Evolutionary conservation across 352 stramenopile species (phyloP).

Genomic region (Nothophytophthora sp.): DNA sequence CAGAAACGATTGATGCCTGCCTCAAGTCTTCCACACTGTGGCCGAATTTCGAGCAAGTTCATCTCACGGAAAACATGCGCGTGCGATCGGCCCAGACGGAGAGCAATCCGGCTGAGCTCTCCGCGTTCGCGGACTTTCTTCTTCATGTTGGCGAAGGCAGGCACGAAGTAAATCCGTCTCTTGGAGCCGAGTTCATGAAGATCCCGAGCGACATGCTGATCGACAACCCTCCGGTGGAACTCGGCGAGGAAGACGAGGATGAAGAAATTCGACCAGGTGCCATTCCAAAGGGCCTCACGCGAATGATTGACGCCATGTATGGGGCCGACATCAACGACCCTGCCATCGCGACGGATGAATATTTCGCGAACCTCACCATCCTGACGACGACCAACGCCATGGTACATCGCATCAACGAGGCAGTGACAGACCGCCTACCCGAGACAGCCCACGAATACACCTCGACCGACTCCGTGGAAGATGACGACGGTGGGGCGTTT

Average conservation of each 20-base stretch:
- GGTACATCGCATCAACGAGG: constrained; percentile 11
- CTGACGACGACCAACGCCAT: constrained; percentile 11
- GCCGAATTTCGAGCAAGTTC: constrained; percentile 1
- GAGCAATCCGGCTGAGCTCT: neutral
- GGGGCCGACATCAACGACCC: constrained; percentile 5
- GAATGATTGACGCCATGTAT: constrained; percentile 13
- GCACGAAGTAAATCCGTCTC: neutral
- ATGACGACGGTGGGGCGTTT: too few relatives aligned
- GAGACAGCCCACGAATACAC: constrained; percentile 4
- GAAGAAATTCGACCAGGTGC: neutral
- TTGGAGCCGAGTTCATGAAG: constrained; percentile 12
- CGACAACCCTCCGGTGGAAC: neutral
- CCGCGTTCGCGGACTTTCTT: neutral
- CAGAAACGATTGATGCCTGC: constrained; percentile 9
- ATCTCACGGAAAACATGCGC: constrained; percentile 4
- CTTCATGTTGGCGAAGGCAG: constrained; percentile 8
- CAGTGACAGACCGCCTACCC: neutral
- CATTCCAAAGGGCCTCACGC: neutral
- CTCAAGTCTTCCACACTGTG: constrained; percentile 9
- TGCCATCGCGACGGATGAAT: constrained; percentile 3
- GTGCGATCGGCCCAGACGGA: neutral
- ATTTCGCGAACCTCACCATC: constrained; percentile 12
- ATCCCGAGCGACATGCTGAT: constrained; percentile 10
- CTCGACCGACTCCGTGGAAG: constrained; percentile 7
- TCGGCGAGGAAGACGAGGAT: neutral